Base-by-base conservation (phyloP, 2,329 filamentous ascomycete genomes). In the Madurella fahalii region DNA sequence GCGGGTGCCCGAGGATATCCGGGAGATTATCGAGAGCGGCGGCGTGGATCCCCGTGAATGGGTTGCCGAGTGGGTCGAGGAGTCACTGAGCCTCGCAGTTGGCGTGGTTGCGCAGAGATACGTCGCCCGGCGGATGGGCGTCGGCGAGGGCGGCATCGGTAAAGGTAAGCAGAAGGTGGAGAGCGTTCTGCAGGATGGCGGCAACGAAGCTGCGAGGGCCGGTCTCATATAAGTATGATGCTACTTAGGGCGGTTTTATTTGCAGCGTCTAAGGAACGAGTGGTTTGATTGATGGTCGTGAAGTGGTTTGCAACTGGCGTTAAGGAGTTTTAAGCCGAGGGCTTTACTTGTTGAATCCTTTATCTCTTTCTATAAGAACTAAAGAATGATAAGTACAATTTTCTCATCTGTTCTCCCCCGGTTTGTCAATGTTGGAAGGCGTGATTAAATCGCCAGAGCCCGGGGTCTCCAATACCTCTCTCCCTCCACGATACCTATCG, bases 1-100 rank as follows among this genome's bases (percentile, higher is more conserved):
- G 9, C 64, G 65, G n/a, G 71, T 92, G 34, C 93, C 94, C 0
- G 87, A 90, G 30, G 90, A 92, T 66, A 96, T 99, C 64, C 80
- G 82, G 18, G 89, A 93, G 61, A 95, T 97, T 59, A 83, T 99
- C 40, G 83, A 84, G 65, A 74, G 74, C 43, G 84, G 83, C 9
- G 83, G 82, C 45, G 90, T 97, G 2, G 94, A 99, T 67, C 94
- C 94, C 0, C 81, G 94, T 54, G 94, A 99, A 71, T 99, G 94
- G 94, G 89, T 96, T 39, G 88, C 92, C 2, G 94, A 97, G 71
- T 99, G 94, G 94, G 81, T 99, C 45, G 93, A 97, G 74, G 93
- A 97, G 74, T 76, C 85, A 0, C 78, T 99, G 32, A 84, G 78
- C 40, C 75, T 97, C 47, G 82, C 85, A 3, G 82, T 95, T 0